Evolutionary conservation across 805 yeast genomes (phyloP), one percentile per base, ranked within the genome.

Genomic region (Wilhelminamyces savonicus): DNA sequence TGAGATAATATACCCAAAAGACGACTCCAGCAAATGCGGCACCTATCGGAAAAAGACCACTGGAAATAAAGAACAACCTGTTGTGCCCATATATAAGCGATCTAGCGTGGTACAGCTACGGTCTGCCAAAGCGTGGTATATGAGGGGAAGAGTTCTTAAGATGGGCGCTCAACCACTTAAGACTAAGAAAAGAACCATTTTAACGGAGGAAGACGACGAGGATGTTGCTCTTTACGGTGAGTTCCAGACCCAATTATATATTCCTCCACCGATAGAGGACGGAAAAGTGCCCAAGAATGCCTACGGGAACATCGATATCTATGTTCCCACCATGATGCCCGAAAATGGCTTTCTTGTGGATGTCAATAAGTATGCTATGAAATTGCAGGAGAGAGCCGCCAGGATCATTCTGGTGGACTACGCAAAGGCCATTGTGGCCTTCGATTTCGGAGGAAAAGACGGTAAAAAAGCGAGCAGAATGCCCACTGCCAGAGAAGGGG

Each of bases 371-470:
- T 43, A 40, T 16, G 59, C 68, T 5, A 55, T 72, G 41, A 67
- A 71, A 22, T 54, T 68, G 33, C 75, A 82, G 0, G 75, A 71
- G 22, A 66, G 65, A 27, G 96, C 97, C 0, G 94, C 94, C 0
- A 71, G 70, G 34, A 48, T 76, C 1, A 44, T 88, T 8, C 75
- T 71, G 0, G 67, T 90, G 5, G 95, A 85, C 40, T 86, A 68
- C 59, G 97, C 95, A 0, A 78, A 76, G 27, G 97, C 97, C 0
- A 88, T 87, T 2, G 78, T 80, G 2, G 85, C 88, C 0, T 90
- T 92, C 57, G 92, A 85, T 32, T 92, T 83, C 55, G 54, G 52
- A 17, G 34, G 35, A 9, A 41, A 36, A 21, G 30, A 66, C 17
- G 54, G 57, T 24, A 50, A 64, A 24, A 52, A 64, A 21, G 23